Evolutionary conservation across 202 grass and related monocot genomes (phyloP).

Genomic region (Schoenoplectus triqueter): DNA sequence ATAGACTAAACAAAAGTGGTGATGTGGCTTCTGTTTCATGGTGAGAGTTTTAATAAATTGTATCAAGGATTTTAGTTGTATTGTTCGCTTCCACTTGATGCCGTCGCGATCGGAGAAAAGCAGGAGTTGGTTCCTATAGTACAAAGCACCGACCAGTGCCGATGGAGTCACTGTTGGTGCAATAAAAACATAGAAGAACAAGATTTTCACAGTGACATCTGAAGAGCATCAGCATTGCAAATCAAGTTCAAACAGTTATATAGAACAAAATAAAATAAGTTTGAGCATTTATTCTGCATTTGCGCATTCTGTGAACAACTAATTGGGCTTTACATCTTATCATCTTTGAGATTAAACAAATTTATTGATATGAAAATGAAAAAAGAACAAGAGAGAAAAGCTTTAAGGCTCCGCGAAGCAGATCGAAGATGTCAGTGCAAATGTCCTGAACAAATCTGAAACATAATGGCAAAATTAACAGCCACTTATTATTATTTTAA

Average conservation of each 20-base stretch:
- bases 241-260: neutral
- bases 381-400: neutral
- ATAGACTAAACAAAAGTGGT: neutral
- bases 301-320: neutral
- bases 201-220: neutral
- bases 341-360: neutral
- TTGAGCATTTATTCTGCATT: neutral
- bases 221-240: neutral
- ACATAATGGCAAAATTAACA: neutral
- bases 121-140: neutral
- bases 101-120: neutral
- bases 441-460: neutral
- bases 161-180: neutral
- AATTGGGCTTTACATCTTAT: neutral
- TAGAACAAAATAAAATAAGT: neutral
- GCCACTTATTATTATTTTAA: constrained; percentile 1
- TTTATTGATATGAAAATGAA: neutral
- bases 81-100: neutral
- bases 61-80: neutral
- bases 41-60: neutral
- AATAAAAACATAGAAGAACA: neutral
- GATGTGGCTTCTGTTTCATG: constrained; percentile 17
- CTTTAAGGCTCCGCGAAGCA: neutral
- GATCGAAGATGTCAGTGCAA: neutral
- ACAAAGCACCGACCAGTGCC: neutral